These are phyloP conservation scores for Irineochytrium annulatum DNA, from an alignment of 192 early-diverging fungal species.

Conservation along the genomic window DNA sequence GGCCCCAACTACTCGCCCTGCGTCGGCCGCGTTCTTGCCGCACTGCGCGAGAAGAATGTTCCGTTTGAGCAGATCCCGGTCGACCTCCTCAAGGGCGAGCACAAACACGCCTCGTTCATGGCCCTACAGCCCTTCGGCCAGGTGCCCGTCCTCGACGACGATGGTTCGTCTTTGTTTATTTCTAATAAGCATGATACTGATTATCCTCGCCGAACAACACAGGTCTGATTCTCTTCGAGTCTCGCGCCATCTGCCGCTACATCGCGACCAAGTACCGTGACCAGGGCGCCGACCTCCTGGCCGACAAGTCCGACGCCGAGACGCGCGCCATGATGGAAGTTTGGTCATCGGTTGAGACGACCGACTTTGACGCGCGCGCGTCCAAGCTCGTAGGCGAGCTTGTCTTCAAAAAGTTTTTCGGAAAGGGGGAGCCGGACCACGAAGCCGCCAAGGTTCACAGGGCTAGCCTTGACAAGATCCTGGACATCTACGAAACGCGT, in stretches of 20 bases:
- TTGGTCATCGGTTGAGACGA: too few species aligned
- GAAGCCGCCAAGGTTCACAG: not conserved
- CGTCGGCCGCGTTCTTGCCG: slow-evolving; percentile 20
- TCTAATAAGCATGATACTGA: too few species aligned
- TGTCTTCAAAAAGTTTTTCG: slow-evolving; percentile 3
- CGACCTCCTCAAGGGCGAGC: slow-evolving; percentile 27
- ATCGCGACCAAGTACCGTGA: slow-evolving; percentile 23
- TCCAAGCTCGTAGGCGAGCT: slow-evolving; percentile 8
- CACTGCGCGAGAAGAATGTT: slow-evolving; percentile 28
- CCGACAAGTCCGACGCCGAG: slow-evolving; percentile 20
- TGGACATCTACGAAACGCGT: slow-evolving; percentile 15
- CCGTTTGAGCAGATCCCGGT: slow-evolving; percentile 23
- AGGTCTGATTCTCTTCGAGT: slow-evolving; percentile 28
- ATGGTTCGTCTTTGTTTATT: too few species aligned
- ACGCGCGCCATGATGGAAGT: slow-evolving; percentile 31
- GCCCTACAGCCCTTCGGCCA: slow-evolving; percentile 38
- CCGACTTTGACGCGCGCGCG: slow-evolving; percentile 20
- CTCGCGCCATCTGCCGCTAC: slow-evolving; percentile 38
- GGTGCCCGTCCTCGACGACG: slow-evolving; percentile 39
- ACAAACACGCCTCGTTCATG: slow-evolving; percentile 31
- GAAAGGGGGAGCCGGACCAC: not conserved
- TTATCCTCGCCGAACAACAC: too few species aligned
- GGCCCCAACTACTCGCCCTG: too few species aligned
- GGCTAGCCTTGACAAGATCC: not conserved
- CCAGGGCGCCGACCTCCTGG: slow-evolving; percentile 21